These are phyloP conservation scores for Apocynum venetum DNA, from an alignment of 257 asterid genomes.

Conservation along the genomic window DNA sequence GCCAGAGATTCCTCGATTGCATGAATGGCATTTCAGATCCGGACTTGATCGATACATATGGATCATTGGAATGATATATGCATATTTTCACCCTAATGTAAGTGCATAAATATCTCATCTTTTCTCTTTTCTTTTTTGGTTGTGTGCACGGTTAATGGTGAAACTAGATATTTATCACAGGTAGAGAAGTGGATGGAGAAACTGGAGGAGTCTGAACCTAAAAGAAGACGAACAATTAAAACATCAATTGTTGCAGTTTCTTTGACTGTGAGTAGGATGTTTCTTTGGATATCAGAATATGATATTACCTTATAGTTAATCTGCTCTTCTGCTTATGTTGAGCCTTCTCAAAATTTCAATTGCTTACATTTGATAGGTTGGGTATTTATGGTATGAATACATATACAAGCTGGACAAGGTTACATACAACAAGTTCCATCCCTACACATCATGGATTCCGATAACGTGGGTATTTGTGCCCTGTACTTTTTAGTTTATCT, in stretches of 20 bases:
- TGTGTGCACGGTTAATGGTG: conserved; percentile 6
- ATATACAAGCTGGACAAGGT: conserved; percentile 91
- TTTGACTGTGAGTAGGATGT: conserved; percentile 44
- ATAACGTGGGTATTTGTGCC: conserved; percentile 54
- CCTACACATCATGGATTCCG: conserved; percentile 99
- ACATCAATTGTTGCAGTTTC: conserved; percentile 49
- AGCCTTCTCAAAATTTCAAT: background rate
- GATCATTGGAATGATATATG: conserved; percentile 85
- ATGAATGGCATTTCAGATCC: conserved; percentile 95
- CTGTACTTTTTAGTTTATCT: background rate
- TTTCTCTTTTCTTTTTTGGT: background rate
- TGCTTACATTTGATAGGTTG: conserved; percentile 28
- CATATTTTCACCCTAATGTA: conserved; percentile 83
- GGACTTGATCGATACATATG: conserved; percentile 91
- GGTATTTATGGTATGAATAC: conserved; percentile 78
- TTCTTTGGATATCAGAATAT: background rate
- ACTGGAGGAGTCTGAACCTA: conserved; percentile 81
- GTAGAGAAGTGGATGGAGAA: conserved; percentile 97
- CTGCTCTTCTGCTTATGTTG: background rate
- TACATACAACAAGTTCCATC: conserved; percentile 87
- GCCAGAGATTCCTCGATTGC: conserved; percentile 82
- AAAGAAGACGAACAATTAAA: conserved; percentile 69
- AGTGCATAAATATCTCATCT: conserved; percentile 8
- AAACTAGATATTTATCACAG: conserved; percentile 32
- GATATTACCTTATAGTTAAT: background rate